These are phyloP conservation scores for Volvox carteri DNA, from an alignment of 163 green algal species.

Conservation along the genomic window DNA sequence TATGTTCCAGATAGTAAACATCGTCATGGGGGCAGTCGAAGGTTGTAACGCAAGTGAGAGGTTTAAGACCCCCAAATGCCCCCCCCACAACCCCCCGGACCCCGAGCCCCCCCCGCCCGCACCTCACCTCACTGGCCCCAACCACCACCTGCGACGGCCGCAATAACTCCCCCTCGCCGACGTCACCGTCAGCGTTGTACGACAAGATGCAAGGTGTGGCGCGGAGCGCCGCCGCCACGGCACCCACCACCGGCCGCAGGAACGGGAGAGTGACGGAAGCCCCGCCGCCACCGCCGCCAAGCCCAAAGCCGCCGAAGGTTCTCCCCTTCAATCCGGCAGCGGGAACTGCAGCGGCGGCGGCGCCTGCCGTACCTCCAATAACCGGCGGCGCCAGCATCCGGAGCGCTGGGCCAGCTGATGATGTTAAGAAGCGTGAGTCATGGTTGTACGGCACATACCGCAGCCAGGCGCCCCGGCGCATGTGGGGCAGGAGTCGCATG, in stretches of 20 bases:
- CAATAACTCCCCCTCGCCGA: slow-evolving; percentile 24
- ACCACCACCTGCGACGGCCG: slow-evolving; percentile 38
- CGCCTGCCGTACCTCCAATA: no score
- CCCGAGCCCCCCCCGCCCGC: neutral
- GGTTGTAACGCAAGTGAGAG: no score
- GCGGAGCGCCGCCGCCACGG: slow-evolving; percentile 21
- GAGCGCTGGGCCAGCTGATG: neutral
- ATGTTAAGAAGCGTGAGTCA: neutral
- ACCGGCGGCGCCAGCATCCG: neutral
- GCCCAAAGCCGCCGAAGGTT: neutral
- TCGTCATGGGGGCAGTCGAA: no score
- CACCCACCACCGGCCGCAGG: slow-evolving; percentile 27
- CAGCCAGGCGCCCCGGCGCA: slow-evolving; percentile 43
- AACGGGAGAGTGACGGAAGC: slow-evolving; percentile 3
- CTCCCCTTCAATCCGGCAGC: no score
- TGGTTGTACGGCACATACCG: slow-evolving; percentile 31
- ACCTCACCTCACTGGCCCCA: slow-evolving; percentile 8
- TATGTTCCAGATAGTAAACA: no score
- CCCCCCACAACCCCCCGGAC: neutral
- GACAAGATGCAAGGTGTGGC: slow-evolving; percentile 22
- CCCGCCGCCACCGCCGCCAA: neutral
- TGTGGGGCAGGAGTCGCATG: neutral
- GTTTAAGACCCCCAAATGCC: no score
- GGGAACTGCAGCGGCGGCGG: no score
- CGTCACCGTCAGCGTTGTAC: neutral